Conservation (phyloP, 2,329 filamentous ascomycete species). For the Sporothrix protearum region DNA sequence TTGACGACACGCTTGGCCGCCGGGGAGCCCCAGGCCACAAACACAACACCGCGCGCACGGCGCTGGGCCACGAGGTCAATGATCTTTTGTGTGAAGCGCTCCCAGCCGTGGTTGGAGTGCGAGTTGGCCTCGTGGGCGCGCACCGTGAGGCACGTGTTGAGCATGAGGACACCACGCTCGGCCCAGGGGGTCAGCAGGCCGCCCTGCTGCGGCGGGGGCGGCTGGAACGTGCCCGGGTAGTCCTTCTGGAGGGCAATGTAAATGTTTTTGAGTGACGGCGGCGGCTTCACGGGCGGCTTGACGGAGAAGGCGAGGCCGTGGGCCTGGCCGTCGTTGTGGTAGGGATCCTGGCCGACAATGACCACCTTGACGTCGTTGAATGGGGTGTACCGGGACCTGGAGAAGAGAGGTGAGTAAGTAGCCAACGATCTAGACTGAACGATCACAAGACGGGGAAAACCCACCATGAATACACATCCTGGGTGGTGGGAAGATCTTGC, state of each 20-base stretch:
- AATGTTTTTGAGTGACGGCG: conserved; percentile 89
- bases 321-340: conserved; percentile 93
- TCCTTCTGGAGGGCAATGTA: conserved; percentile 84
- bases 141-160: conserved; percentile 94
- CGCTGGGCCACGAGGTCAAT: conserved; percentile 82
- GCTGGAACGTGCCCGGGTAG: conserved; percentile 74
- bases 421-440: neutral
- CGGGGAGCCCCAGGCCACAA: conserved; percentile 87
- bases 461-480: conserved; percentile 94
- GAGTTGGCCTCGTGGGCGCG: conserved; percentile 83
- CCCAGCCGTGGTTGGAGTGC: conserved; percentile 86
- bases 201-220: conserved; percentile 70
- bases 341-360: conserved; percentile 93
- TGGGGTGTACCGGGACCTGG: conserved; percentile 88
- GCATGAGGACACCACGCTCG: conserved; percentile 82
- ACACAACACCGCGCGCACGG: conserved; percentile 79
- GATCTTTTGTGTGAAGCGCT: conserved; percentile 83
- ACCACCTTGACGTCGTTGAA: conserved; percentile 86
- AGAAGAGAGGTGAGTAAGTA: neutral
- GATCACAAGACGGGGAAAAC: neutral
- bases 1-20: conserved; percentile 75
- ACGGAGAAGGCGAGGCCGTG: conserved; percentile 96
- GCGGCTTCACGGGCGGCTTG: conserved; percentile 79
- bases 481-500: conserved; percentile 82
- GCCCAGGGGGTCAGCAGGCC: conserved; percentile 92